A percentile compares a stretch with the other conserved stretches of the same genome.
Evolutionary conservation across 257 asterid species (phyloP).

Genomic region (Solanum lignicaule): DNA sequence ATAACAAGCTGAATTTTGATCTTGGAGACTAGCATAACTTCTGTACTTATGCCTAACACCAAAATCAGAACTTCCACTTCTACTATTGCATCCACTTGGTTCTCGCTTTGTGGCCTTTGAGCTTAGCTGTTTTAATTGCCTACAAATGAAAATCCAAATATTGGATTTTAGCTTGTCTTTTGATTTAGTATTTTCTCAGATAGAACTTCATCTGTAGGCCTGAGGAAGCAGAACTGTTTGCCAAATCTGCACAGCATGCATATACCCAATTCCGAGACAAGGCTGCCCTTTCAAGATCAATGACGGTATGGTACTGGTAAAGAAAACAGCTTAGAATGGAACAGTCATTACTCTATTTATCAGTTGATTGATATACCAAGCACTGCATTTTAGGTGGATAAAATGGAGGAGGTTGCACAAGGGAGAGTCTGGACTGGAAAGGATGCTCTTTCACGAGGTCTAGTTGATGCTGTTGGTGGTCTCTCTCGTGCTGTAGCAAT

Average conservation of each 20-base stretch:
- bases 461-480: slow-evolving; percentile 92
- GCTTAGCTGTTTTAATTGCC: not conserved
- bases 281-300: slow-evolving; percentile 95
- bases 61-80: not conserved
- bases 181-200: not conserved
- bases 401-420: slow-evolving; percentile 97
- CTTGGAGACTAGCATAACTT: not conserved
- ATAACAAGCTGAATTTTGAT: not conserved
- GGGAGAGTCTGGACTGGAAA: slow-evolving; percentile 99
- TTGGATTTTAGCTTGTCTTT: not conserved
- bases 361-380: not conserved
- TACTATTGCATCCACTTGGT: not conserved
- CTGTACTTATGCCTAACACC: not conserved
- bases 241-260: slow-evolving; percentile 73
- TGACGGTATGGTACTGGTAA: slow-evolving; percentile 51
- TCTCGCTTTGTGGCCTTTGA: not conserved
- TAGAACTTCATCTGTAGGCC: slow-evolving; percentile 34
- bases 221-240: slow-evolving; percentile 91
- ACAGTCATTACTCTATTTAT: not conserved
- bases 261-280: slow-evolving; percentile 81
- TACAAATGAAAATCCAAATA: not conserved
- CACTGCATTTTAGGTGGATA: slow-evolving; percentile 43
- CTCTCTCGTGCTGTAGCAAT: slow-evolving; percentile 87
- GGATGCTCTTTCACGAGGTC: slow-evolving; percentile 82
- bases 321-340: not conserved